A percentile compares a stretch with the other conserved stretches of the same genome.
phyloP scores from a whole-genome alignment of 2,329 filamentous ascomycete genomes.

The Polytolypa hystricis region DNA sequence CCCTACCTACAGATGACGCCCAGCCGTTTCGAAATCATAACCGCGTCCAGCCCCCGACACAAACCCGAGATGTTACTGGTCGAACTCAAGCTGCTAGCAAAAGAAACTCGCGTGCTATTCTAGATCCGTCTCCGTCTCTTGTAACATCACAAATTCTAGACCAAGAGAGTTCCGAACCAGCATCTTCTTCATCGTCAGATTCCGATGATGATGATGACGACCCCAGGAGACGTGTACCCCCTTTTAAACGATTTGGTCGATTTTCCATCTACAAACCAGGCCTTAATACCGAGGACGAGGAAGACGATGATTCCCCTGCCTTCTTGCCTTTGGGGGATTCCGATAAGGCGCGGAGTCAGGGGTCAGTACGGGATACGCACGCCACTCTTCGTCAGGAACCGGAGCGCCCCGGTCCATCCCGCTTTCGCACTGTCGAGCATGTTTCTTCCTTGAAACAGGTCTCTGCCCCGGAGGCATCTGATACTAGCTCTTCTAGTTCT shows the following conservation, averaged over 20 bases:
- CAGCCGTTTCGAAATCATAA: slow-evolving; percentile 11
- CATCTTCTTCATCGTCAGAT: slow-evolving; percentile 21
- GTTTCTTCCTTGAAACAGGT: slow-evolving; percentile 13
- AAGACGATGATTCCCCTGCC: slow-evolving; percentile 35
- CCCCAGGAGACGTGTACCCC: slow-evolving; percentile 15
- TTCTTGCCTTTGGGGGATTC: slow-evolving; percentile 32
- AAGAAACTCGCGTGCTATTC: slow-evolving; percentile 17
- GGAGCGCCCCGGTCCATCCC: slow-evolving; percentile 18
- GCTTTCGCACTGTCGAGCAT: slow-evolving; percentile 20
- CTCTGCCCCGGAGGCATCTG: slow-evolving; percentile 20
- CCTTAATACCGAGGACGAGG: slow-evolving; percentile 23
- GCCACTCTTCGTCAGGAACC: slow-evolving; percentile 31
- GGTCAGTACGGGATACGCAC: slow-evolving; percentile 25
- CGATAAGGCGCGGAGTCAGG: slow-evolving; percentile 13
- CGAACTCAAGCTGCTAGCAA: slow-evolving; percentile 16
- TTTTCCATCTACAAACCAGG: slow-evolving; percentile 21
- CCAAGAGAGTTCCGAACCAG: slow-evolving; percentile 20
- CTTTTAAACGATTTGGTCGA: slow-evolving; percentile 29
- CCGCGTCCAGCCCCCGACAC: slow-evolving; percentile 18
- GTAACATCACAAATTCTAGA: slow-evolving; percentile 21
- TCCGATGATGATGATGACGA: slow-evolving; percentile 23
- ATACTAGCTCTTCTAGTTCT: slow-evolving; percentile 29
- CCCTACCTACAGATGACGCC: slow-evolving; percentile 17
- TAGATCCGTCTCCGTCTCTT: slow-evolving; percentile 15
- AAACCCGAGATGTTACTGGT: slow-evolving; percentile 14